Evolutionary conservation across 2,329 filamentous ascomycete genomes (phyloP), one percentile per base, ranked within the genome.

Genomic region (Xylaria sp.): DNA sequence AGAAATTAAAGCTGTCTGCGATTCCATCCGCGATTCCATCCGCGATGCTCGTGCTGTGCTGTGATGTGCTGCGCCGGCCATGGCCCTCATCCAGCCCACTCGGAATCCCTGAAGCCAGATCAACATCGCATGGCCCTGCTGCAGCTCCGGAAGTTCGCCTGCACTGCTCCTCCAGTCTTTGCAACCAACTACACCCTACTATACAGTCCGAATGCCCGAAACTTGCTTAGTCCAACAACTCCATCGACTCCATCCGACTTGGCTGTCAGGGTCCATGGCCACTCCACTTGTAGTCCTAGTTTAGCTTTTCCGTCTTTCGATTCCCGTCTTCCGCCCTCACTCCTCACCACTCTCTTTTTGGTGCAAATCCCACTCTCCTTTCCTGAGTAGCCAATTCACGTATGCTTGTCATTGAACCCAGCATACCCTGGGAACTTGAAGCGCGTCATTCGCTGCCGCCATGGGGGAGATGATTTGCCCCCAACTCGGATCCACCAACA

Each of bases 211-310:
- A 61, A 53, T 44, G 42, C 56, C 63, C 65, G 58, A 62, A 54
- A 50, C 62, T 61, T 67, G 61, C 57, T 60, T 65, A 58, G 62
- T 39, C 42, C 54, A 42, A 44, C 61, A 42, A 22, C 59, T 60
- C 59, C 20, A n/a, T 56, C 42, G 55, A 50, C 66, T 55, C 62
- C 62, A 59, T 68, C 55, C 62, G 61, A 59, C 57, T 61, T 63
- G 53, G 29, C 42, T 57, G 51, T 51, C 62, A 53, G 61, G 58
- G 65, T 59, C 55, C 58, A 65, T 60, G 31, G 50, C 27, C 60
- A 61, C 65, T 68, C 65, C 68, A 69, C 65, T 59, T 56, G 60
- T 61, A 61, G 65, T 55, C 54, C 55, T 65, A 64, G 57, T 63
- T 47, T 66, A 62, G 42, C 39, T 55, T 62, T 61, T 57, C 58